Conservation (phyloP, 768 basidiomycete species). For the Neoboletus magnificus region DNA sequence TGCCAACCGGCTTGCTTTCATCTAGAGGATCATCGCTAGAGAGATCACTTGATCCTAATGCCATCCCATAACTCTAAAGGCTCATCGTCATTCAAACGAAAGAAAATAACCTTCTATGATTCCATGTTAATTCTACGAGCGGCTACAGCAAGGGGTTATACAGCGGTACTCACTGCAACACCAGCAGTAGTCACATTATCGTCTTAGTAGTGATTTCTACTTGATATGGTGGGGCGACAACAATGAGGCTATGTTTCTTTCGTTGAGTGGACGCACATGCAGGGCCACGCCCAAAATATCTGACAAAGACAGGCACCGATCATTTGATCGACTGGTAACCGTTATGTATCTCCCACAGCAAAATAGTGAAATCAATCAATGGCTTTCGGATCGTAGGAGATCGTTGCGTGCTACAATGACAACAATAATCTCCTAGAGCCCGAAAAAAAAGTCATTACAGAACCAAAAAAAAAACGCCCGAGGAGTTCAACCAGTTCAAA, state of each 20-base stretch:
- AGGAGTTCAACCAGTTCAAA: neutral
- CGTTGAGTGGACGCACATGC: neutral
- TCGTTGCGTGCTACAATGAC: constrained; percentile 13
- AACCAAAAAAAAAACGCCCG: constrained; percentile 1
- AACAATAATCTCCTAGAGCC: constrained; percentile 16
- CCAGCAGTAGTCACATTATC: too few species aligned
- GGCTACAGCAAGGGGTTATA: too few species aligned
- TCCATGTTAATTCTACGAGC: too few species aligned
- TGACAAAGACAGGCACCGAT: neutral
- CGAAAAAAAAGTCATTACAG: constrained; percentile 9
- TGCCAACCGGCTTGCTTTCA: too few species aligned
- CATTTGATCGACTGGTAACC: neutral
- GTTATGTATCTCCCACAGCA: neutral
- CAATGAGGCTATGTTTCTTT: neutral
- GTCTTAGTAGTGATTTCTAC: too few species aligned
- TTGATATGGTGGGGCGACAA: too few species aligned
- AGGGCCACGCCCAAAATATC: neutral
- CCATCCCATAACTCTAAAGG: too few species aligned
- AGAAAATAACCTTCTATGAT: too few species aligned
- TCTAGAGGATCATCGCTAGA: too few species aligned
- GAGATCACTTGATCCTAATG: too few species aligned
- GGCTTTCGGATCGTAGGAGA: constrained; percentile 18
- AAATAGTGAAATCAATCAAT: neutral
- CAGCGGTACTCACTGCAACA: too few species aligned
- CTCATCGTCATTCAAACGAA: too few species aligned